A percentile compares a stretch with the other conserved stretches of the same genome.
These are phyloP conservation scores for Gilbertella persicaria DNA, from an alignment of 371 early-diverging fungal genomes.

Conservation along the genomic window DNA sequence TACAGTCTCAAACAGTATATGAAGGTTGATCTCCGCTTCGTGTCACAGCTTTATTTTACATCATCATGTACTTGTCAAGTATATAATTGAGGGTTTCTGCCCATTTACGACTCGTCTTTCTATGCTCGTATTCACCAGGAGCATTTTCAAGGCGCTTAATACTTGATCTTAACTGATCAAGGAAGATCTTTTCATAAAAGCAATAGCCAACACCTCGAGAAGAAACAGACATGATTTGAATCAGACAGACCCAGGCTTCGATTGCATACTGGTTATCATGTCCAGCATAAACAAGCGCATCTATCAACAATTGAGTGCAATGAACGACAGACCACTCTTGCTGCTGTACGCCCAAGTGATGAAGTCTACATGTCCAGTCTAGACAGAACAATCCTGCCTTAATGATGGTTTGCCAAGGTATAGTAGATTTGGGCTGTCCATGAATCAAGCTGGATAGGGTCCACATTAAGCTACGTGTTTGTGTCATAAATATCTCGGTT, in stretches of 20 bases:
- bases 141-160: conserved; percentile 1
- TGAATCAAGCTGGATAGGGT: background rate
- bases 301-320: conserved; percentile 9
- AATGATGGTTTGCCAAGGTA: conserved; percentile 11
- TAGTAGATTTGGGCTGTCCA: background rate
- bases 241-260: conserved; percentile 21
- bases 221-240: conserved; percentile 24
- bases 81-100: conserved; percentile 9
- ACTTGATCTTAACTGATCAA: conserved; percentile 7
- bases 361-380: conserved; percentile 27
- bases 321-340: conserved; percentile 14
- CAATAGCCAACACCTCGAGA: conserved; percentile 5
- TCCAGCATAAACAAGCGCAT: conserved; percentile 17
- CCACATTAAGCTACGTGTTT: conserved; percentile 2
- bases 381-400: conserved; percentile 11
- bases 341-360: conserved; percentile 10
- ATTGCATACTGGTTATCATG: conserved; percentile 6
- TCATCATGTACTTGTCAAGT: conserved; percentile 9
- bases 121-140: background rate
- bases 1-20: background rate
- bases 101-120: conserved; percentile 13
- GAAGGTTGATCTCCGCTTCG: background rate
- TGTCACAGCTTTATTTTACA: background rate
- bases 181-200: conserved; percentile 9
- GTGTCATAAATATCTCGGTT: background rate